Evolutionary conservation across 2,329 filamentous ascomycete species (phyloP).

Genomic region (Diplodia scrobiculata): DNA sequence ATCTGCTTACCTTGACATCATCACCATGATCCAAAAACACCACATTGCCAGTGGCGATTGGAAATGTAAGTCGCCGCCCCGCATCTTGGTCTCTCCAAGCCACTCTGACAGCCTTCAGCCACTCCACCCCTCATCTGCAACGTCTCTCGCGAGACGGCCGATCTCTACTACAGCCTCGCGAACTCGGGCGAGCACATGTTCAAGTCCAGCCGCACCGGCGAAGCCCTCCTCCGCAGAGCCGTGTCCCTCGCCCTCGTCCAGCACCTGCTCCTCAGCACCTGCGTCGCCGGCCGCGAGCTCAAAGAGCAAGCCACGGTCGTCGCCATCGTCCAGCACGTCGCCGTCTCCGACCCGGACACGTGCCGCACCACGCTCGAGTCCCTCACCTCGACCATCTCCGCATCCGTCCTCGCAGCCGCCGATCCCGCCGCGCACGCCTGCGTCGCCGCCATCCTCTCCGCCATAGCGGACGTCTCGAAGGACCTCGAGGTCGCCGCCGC

Average conservation of each 20-base stretch:
- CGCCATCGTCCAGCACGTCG: background rate
- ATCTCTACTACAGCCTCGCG: background rate
- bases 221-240: conserved; percentile 4
- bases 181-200: background rate
- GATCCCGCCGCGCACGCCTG: background rate
- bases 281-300: background rate
- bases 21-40: conserved; percentile 30
- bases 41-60: background rate
- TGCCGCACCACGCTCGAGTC: conserved; percentile 12
- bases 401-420: background rate
- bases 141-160: background rate
- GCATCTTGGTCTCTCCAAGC: too few relatives aligned
- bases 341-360: background rate
- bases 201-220: background rate
- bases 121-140: background rate
- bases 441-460: background rate
- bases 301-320: background rate
- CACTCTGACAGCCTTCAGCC: background rate
- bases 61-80: background rate
- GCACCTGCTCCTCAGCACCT: background rate
- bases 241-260: background rate
- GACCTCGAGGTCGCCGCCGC: conserved; percentile 19
- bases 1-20: conserved; percentile 44
- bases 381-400: background rate
- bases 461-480: background rate